Percentiles rank a stretch among this genome's conserved stretches.
Conservation (phyloP, 305 asterid genomes). For the Euphrasia arctica region DNA sequence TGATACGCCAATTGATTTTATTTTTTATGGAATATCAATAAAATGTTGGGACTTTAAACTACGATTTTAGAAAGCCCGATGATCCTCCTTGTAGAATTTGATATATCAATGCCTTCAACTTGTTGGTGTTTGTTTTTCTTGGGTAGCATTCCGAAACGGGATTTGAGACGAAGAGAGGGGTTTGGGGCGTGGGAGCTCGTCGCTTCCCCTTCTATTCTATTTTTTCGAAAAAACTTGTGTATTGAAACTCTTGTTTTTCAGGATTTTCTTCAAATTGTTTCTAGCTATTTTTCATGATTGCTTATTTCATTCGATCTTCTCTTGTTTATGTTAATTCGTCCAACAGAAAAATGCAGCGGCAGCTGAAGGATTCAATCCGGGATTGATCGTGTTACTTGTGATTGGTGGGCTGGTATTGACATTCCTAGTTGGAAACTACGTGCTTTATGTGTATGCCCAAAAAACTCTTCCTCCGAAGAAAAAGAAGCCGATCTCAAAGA, state of each 20-base stretch:
- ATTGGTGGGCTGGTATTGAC: slow-evolving; percentile 61
- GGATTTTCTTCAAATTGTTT: not conserved
- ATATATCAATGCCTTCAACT: not conserved
- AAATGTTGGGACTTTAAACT: no score
- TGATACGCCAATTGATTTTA: no score
- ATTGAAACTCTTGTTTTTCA: no score
- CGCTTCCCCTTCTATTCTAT: no score
- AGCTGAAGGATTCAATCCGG: slow-evolving; percentile 70
- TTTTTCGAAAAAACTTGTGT: no score
- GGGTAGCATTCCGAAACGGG: not conserved
- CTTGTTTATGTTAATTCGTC: not conserved
- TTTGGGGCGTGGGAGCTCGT: no score
- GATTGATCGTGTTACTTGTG: slow-evolving; percentile 69
- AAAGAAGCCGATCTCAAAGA: slow-evolving; percentile 86
- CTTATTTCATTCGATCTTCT: not conserved
- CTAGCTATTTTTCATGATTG: not conserved
- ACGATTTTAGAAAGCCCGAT: not conserved
- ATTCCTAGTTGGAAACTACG: slow-evolving; percentile 71
- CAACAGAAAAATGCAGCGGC: slow-evolving; percentile 49
- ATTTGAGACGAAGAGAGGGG: not conserved
- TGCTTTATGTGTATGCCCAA: slow-evolving; percentile 66
- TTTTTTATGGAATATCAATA: no score
- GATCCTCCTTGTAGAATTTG: not conserved
- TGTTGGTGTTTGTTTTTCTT: not conserved
- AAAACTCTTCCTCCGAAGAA: slow-evolving; percentile 74